These are phyloP conservation scores for Talaromyces islandicus DNA, from an alignment of 2,329 filamentous ascomycete genomes.

Conservation along the genomic window DNA sequence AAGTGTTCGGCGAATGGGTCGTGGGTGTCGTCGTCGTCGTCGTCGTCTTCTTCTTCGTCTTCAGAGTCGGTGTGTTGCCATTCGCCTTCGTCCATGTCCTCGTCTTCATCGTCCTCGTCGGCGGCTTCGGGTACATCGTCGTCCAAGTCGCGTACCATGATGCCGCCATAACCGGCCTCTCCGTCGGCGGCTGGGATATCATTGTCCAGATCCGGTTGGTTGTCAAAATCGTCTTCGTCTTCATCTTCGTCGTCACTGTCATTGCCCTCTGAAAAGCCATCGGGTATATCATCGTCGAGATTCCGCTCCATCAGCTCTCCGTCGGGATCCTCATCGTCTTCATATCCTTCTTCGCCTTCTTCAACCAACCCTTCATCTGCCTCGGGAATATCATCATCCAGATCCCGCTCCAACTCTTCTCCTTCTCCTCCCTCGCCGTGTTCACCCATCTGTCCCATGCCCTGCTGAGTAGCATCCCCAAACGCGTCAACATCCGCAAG, in stretches of 20 bases:
- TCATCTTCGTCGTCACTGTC: constrained; percentile 36
- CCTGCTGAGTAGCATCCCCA: constrained; percentile 45
- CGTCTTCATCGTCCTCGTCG: constrained; percentile 43
- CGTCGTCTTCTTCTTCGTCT: constrained; percentile 50
- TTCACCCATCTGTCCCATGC: not conserved
- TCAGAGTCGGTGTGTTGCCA: constrained; percentile 78
- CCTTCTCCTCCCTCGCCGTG: constrained; percentile 44
- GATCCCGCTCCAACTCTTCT: constrained; percentile 34
- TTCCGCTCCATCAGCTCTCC: constrained; percentile 51
- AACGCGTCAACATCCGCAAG: constrained; percentile 59
- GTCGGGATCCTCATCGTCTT: constrained; percentile 50
- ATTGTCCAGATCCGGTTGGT: constrained; percentile 49
- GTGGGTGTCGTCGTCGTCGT: constrained; percentile 29
- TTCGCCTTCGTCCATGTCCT: constrained; percentile 45
- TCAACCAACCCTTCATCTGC: constrained; percentile 36
- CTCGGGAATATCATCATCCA: constrained; percentile 43
- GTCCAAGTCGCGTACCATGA: constrained; percentile 66
- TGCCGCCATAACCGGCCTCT: constrained; percentile 43
- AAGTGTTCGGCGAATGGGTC: constrained; percentile 22
- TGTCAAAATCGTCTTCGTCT: constrained; percentile 37
- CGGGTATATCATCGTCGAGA: constrained; percentile 68
- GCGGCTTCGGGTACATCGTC: constrained; percentile 61
- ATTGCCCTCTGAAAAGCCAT: constrained; percentile 46
- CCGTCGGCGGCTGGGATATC: constrained; percentile 55
- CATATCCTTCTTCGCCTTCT: constrained; percentile 41